These are phyloP conservation scores for Lipomyces japonicus DNA, from an alignment of 805 yeast genomes.

Conservation along the genomic window DNA sequence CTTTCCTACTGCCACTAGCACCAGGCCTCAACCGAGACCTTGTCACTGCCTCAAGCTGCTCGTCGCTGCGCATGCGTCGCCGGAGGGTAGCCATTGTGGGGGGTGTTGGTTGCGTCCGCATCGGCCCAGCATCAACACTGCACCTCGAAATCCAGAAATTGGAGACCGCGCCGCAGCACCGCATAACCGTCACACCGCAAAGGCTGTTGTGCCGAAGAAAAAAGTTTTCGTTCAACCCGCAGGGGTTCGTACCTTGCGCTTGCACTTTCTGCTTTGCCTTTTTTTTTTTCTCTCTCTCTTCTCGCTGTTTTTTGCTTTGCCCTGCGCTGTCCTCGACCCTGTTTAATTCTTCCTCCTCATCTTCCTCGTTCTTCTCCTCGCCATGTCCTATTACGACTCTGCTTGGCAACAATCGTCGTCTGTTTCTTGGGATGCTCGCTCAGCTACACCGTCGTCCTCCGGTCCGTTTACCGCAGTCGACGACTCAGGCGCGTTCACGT, in stretches of 20 bases:
- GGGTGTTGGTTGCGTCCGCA: too few species aligned
- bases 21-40: too few species aligned
- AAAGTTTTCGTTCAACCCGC: too few species aligned
- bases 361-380: background rate
- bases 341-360: background rate
- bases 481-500: slow-evolving; percentile 27
- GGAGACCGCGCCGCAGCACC: too few species aligned
- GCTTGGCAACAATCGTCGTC: slow-evolving; percentile 25
- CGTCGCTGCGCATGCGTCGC: too few species aligned
- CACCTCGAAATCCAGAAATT: too few species aligned
- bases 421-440: slow-evolving; percentile 26
- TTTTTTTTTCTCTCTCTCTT: background rate
- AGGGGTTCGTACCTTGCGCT: too few species aligned
- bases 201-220: background rate
- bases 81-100: too few species aligned
- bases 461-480: slow-evolving; percentile 12
- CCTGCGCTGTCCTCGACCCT: background rate
- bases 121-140: too few species aligned
- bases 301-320: slow-evolving; percentile 2
- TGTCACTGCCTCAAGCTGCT: too few species aligned
- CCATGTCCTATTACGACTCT: slow-evolving; percentile 30
- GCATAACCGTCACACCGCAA: background rate
- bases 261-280: background rate
- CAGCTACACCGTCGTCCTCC: background rate
- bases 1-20: too few species aligned